Base-by-base conservation (phyloP, 164 flowering plant genomes). In the Berberis vulgaris region DNA sequence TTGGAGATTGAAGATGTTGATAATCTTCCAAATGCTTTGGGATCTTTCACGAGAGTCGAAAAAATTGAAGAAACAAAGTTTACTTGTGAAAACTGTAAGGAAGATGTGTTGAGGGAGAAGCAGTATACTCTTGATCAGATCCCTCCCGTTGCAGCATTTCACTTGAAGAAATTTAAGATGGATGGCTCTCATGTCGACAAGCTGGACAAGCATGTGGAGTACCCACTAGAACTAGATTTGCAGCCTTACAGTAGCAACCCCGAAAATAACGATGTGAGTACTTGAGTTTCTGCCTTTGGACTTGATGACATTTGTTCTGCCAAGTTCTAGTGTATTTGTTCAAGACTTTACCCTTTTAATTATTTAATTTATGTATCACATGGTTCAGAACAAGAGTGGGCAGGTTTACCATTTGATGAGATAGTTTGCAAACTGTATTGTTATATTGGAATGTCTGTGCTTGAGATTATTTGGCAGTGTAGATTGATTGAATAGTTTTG, bases 81-180 rank as follows among this genome's bases (percentile, higher is more conserved):
- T 62, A 75, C 70, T 38, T 94, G 99, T 79, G 90, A 80, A 53
- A 77, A 71, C 13, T 91, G 96, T 64, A 80, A 84, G 66, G 76
- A 83, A 71, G 69, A 79, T 55, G 99, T 87, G 8, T 59, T 78
- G 1, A 58, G 73, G 54, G 96, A 87, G 69, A 94, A 94, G 73
- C 93, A 89, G 72, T 84, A 91, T 71, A 58, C 78, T 56, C 62
- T 94, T 64, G 84, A 86, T 39, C 69, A 78, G 65, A 75, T 71
- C 47, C 99, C 99, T 60, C 57, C 73, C 13, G 77, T 94, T 60
- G 84, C 87, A 38, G 61, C 87, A 59, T 80, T 94, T 47, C 99
- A 94, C 74, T 79, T 95, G 67, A 91, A 91, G 78, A 87, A 97
- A 75, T 95, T 95, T 70, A 87, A 85, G 79, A 80, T 62, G 68